These are phyloP conservation scores for Plasmodium falciparum DNA, from an alignment of 169 alveolate species.

Conservation along the genomic window DNA sequence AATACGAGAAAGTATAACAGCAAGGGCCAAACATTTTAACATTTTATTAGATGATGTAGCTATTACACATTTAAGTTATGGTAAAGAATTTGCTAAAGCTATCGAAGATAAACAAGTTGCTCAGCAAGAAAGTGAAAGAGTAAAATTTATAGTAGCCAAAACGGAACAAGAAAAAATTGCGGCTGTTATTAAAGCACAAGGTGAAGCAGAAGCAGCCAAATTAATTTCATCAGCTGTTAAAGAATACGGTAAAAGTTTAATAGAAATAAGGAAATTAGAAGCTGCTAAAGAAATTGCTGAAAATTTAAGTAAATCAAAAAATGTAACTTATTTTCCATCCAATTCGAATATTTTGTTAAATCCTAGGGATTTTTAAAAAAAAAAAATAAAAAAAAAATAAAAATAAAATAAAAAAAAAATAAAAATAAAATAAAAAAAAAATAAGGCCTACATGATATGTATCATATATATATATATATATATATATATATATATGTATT, in stretches of 20 bases:
- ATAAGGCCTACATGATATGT: too few relatives aligned
- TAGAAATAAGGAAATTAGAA: slow-evolving; percentile 96
- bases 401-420: too few relatives aligned
- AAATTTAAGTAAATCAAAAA: slow-evolving; percentile 92
- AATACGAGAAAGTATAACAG: slow-evolving; percentile 93
- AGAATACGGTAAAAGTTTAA: slow-evolving; percentile 94
- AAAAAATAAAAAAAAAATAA: too few relatives aligned
- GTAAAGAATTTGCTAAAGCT: slow-evolving; percentile 97
- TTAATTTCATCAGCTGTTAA: slow-evolving; percentile 95
- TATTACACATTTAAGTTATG: slow-evolving; percentile 96
- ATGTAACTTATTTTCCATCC: slow-evolving; percentile 92
- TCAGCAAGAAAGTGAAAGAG: slow-evolving; percentile 98
- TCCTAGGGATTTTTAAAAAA: slow-evolving; percentile 39
- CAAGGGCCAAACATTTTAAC: slow-evolving; percentile 95
- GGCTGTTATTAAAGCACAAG: slow-evolving; percentile 97
- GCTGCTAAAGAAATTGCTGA: slow-evolving; percentile 98
- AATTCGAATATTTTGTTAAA: slow-evolving; percentile 79
- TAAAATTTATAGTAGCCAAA: slow-evolving; percentile 95
- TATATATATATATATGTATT: too few relatives aligned
- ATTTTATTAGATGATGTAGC: slow-evolving; percentile 97
- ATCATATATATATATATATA: too few relatives aligned
- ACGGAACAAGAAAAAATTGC: slow-evolving; percentile 96
- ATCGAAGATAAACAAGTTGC: slow-evolving; percentile 99
- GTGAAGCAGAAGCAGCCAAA: slow-evolving; percentile 99
- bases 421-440: background rate